Base-by-base conservation (phyloP, 257 asterid species). In the Anisodus tanguticus region DNA sequence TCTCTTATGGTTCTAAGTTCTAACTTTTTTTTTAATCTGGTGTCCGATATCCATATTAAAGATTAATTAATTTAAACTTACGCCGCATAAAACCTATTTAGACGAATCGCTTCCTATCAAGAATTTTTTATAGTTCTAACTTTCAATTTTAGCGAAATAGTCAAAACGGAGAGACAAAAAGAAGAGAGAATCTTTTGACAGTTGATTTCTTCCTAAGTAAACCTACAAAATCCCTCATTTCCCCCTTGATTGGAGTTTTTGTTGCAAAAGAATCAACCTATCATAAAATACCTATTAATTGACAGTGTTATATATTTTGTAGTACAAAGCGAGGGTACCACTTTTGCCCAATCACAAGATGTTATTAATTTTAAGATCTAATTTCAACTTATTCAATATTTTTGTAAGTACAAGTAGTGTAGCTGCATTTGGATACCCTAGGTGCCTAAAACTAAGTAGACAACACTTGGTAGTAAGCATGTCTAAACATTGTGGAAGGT, bases 401-500 rank as follows among this genome's bases (percentile, higher is more conserved):
- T 41, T 3, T 41, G 45, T 41, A 41, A 41, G 45, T 41, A 41
- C 6, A 67, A 35, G 49, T 67, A 3, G 51, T 37, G 3, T 35
- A 13, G 37, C 5, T 37, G 22, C 12, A 26, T 22, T 64, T 2
- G 74, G 10, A 35, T 11, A 66, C 0, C 51, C 4, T 68, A 68
- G 76, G 49, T 68, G 1, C 13, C 19, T 39, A 68, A 41, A 68
- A 39, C 77, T 26, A 68, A 68, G n/a, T 68, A 37, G 77, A 68
- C 77, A 39, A 68, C 53, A 39, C 53, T 68, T 76, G 47, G 81
- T 76, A 76, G 45, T 76, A 51, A 7, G 12, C 43, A 76, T 76
- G 63, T 51, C 45, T 22, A 76, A 76, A 76, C 45, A 51, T 22
- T 74, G 45, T 74, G 43, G 58, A 47, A 43, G 41, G 80, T 49